These are phyloP conservation scores for Inga leiocalycina DNA, from an alignment of 306 rosid species.

Conservation along the genomic window DNA sequence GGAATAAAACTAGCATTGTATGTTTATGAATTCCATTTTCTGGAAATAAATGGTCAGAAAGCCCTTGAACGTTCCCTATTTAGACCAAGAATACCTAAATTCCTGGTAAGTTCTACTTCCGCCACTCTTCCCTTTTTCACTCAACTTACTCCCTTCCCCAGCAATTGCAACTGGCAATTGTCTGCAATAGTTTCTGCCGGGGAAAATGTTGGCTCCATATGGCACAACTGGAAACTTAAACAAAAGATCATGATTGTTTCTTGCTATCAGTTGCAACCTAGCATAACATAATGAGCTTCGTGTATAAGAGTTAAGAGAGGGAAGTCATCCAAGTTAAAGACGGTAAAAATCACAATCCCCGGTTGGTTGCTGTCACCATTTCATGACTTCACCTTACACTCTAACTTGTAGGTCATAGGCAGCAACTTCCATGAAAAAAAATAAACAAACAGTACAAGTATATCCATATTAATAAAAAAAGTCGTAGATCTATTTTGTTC, in stretches of 20 bases:
- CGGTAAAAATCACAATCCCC: slow-evolving; percentile 21
- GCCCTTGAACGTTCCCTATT: background rate
- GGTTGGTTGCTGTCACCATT: background rate
- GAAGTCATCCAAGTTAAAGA: slow-evolving; percentile 21
- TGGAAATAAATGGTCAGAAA: slow-evolving; percentile 27
- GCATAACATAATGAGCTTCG: slow-evolving; percentile 29
- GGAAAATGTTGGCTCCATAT: background rate
- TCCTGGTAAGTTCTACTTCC: background rate
- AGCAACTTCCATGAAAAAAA: background rate
- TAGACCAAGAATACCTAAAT: background rate
- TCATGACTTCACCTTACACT: background rate
- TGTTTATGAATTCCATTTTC: slow-evolving; percentile 28
- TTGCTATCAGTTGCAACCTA: slow-evolving; percentile 11
- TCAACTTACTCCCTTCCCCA: background rate
- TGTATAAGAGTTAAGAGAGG: slow-evolving; percentile 20
- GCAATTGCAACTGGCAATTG: background rate
- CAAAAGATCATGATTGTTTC: slow-evolving; percentile 17
- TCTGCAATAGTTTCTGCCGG: background rate
- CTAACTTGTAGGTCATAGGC: background rate
- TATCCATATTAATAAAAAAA: background rate
- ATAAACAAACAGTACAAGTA: background rate
- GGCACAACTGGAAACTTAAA: slow-evolving; percentile 24
- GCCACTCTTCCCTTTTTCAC: background rate
- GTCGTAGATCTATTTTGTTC: background rate
- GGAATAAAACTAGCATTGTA: background rate